Percentiles rank a stretch among this genome's conserved stretches.
These are phyloP conservation scores for Globisporangium okanoganense DNA, from an alignment of 352 stramenopile species.

Conservation along the genomic window DNA sequence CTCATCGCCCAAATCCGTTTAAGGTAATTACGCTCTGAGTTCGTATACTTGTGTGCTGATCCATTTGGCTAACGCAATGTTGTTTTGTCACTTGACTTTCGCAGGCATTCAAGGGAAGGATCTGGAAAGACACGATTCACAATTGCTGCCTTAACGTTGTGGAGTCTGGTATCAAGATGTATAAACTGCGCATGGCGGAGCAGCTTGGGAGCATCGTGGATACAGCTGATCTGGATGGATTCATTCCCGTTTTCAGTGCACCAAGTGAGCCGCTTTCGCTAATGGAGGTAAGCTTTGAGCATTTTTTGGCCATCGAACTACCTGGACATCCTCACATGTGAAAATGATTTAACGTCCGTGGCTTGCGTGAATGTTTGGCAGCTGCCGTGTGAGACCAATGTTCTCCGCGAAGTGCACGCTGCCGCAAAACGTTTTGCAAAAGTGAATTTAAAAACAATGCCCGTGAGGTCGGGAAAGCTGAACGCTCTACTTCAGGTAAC, in stretches of 20 bases:
- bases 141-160: slow-evolving; percentile 82
- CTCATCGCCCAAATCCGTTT: slow-evolving; percentile 59
- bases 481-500: slow-evolving; percentile 54
- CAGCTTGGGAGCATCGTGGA: slow-evolving; percentile 65
- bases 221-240: slow-evolving; percentile 58
- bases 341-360: neutral
- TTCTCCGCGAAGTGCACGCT: slow-evolving; percentile 45
- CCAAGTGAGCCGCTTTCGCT: slow-evolving; percentile 21
- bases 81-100: neutral
- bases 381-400: slow-evolving; percentile 57
- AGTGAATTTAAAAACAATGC: slow-evolving; percentile 54
- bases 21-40: slow-evolving; percentile 25
- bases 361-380: slow-evolving; percentile 11
- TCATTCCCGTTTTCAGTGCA: slow-evolving; percentile 36
- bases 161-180: slow-evolving; percentile 73
- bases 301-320: neutral
- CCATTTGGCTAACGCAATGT: neutral
- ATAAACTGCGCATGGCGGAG: slow-evolving; percentile 73
- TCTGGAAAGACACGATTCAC: slow-evolving; percentile 79
- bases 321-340: neutral
- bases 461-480: slow-evolving; percentile 60
- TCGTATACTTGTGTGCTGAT: neutral
- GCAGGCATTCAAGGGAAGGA: slow-evolving; percentile 55
- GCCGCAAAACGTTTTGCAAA: slow-evolving; percentile 51
- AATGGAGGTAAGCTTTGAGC: slow-evolving; percentile 41